A percentile compares a stretch with the other conserved stretches of the same genome.
Conservation (phyloP, 768 basidiomycete species). For the Lactifluus volemus region DNA sequence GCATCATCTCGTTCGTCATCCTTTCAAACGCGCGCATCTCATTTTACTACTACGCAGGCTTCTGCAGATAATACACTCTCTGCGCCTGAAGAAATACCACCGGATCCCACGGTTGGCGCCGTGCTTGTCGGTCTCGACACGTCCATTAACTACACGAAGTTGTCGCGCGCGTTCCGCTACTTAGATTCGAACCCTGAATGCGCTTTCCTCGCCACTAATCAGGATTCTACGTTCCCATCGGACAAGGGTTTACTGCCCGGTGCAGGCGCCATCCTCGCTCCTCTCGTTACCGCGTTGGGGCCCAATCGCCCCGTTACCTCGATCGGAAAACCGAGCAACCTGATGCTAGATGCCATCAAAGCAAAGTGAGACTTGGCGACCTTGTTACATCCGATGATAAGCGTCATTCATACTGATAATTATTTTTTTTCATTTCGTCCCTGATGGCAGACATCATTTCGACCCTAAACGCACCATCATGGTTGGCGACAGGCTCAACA, state of each 20-base stretch:
- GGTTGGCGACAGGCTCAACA: constrained; percentile 92
- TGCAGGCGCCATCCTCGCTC: constrained; percentile 76
- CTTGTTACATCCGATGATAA: not conserved
- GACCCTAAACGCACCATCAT: constrained; percentile 85
- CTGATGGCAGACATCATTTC: constrained; percentile 58
- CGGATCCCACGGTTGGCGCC: constrained; percentile 77
- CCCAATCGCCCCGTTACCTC: constrained; percentile 50
- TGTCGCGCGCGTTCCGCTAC: constrained; percentile 88
- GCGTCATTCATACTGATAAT: constrained; percentile 4
- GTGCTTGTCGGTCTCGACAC: constrained; percentile 92
- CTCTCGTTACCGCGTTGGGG: constrained; percentile 64
- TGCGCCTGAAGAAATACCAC: constrained; percentile 59
- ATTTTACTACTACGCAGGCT: constrained; percentile 42
- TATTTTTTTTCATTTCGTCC: not conserved
- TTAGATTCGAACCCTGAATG: constrained; percentile 72
- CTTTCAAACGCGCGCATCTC: constrained; percentile 1
- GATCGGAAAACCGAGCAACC: constrained; percentile 85
- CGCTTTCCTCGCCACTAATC: constrained; percentile 85
- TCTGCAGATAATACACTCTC: constrained; percentile 73
- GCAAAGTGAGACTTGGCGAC: constrained; percentile 41
- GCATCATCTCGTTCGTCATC: constrained; percentile 23
- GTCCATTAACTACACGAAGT: constrained; percentile 86
- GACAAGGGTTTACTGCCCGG: constrained; percentile 71
- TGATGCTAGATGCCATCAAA: constrained; percentile 91
- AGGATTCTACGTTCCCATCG: constrained; percentile 85